These are phyloP conservation scores for Aotearoamyces nothofagi DNA, from an alignment of 2,329 filamentous ascomycete genomes.

Conservation along the genomic window DNA sequence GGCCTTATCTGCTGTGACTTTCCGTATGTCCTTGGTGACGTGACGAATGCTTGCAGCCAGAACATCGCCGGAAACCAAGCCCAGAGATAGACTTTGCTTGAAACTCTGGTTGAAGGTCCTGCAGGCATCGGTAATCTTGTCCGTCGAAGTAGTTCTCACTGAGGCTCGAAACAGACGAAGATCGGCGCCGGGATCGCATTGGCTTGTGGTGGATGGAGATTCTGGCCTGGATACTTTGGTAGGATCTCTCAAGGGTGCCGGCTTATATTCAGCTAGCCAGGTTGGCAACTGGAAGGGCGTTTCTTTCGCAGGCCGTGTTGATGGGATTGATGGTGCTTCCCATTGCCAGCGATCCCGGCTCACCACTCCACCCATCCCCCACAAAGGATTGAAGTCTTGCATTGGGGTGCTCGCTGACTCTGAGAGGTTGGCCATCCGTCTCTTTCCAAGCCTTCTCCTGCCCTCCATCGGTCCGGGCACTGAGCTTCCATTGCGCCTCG, in stretches of 20 bases:
- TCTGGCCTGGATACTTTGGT: neutral
- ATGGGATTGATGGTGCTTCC: slow-evolving; percentile 13
- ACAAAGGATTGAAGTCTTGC: slow-evolving; percentile 6
- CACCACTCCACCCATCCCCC: slow-evolving; percentile 10
- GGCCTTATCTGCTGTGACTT: neutral
- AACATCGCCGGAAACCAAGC: slow-evolving; percentile 7
- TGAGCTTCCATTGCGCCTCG: slow-evolving; percentile 19
- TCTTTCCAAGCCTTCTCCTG: slow-evolving; percentile 18
- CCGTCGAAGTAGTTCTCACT: slow-evolving; percentile 1
- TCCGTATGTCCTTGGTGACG: slow-evolving; percentile 5
- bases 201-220: neutral
- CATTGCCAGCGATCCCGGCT: slow-evolving; percentile 17
- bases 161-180: slow-evolving; percentile 5
- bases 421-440: slow-evolving; percentile 16
- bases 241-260: neutral
- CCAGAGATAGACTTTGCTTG: slow-evolving; percentile 11
- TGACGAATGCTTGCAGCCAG: slow-evolving; percentile 5
- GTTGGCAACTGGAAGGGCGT: slow-evolving; percentile 5
- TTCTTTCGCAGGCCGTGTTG: slow-evolving; percentile 2
- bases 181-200: neutral
- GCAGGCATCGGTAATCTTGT: slow-evolving; percentile 5
- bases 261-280: slow-evolving; percentile 10
- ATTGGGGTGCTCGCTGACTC: slow-evolving; percentile 9
- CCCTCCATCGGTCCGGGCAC: slow-evolving; percentile 20
- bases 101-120: slow-evolving; percentile 9